Evolutionary conservation across 1,284 basidiomycete species (phyloP).

Genomic region (Inonotus obliquus): DNA sequence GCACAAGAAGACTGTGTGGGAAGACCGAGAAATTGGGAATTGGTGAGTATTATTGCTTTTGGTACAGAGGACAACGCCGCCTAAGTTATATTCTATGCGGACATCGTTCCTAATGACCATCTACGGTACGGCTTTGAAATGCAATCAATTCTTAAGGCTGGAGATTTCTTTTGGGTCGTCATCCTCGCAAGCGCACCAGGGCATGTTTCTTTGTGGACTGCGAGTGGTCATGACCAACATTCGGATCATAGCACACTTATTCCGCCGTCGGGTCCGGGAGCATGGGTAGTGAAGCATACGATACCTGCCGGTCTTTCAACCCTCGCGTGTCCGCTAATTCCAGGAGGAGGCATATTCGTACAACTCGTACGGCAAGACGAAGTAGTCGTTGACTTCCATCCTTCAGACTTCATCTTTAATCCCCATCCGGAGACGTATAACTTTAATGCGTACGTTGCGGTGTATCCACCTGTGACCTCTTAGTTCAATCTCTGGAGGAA

Average conservation of each 20-base stretch:
- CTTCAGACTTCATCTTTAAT: slow-evolving; percentile 48
- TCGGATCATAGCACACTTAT: background rate
- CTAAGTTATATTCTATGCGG: no score
- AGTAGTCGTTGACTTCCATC: slow-evolving; percentile 46
- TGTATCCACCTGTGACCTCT: slow-evolving; percentile 24
- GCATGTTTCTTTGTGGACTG: slow-evolving; percentile 47
- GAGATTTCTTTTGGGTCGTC: slow-evolving; percentile 36
- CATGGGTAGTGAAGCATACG: slow-evolving; percentile 16
- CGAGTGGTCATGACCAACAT: slow-evolving; percentile 17
- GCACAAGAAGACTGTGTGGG: slow-evolving; percentile 45
- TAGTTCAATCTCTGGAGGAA: background rate
- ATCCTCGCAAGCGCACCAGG: slow-evolving; percentile 47
- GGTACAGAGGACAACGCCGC: no score
- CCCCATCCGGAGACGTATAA: slow-evolving; percentile 53
- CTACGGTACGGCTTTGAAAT: background rate
- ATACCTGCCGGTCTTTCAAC: slow-evolving; percentile 61
- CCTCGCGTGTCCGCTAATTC: slow-evolving; percentile 52
- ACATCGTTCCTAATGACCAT: slow-evolving; percentile 5
- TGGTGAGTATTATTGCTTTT: slow-evolving; percentile 31
- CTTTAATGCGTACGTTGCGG: slow-evolving; percentile 59
- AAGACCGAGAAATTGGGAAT: slow-evolving; percentile 51
- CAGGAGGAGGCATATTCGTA: slow-evolving; percentile 59
- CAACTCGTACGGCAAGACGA: slow-evolving; percentile 49
- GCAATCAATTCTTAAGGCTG: slow-evolving; percentile 23
- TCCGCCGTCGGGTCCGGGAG: background rate